Conservation (phyloP, 164 flowering plant genomes). For the Liriodendron chinense region DNA sequence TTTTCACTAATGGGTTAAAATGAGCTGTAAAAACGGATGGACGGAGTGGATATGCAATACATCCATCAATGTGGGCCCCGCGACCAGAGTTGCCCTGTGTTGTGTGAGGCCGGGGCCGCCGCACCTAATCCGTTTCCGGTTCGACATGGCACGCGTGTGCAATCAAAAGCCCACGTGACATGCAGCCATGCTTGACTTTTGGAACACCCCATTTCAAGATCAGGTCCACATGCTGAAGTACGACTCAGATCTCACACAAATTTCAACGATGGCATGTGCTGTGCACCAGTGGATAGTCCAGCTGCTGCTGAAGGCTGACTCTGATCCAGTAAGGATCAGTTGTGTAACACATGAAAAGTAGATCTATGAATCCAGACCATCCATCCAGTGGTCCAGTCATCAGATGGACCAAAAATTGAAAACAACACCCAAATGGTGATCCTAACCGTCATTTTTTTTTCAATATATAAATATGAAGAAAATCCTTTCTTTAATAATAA, state of each 20-base stretch:
- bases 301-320: neutral
- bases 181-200: neutral
- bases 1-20: no score
- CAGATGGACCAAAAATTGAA: no score
- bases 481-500: neutral
- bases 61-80: no score
- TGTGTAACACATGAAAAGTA: neutral
- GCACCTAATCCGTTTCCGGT: no score
- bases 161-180: neutral
- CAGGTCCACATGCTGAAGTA: neutral
- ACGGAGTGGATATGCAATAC: no score
- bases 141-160: neutral
- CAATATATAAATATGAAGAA: neutral
- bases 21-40: no score
- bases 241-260: neutral
- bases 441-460: no score
- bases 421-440: no score
- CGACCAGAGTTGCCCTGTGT: no score
- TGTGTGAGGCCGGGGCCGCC: no score
- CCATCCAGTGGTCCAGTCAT: no score
- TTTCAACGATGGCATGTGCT: neutral
- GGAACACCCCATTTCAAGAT: neutral
- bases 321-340: neutral
- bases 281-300: neutral
- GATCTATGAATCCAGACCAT: no score